Percentiles rank a stretch among this genome's conserved stretches.
Evolutionary conservation across 108 stramenopile species (phyloP).

Genomic region (Thalassiosira profunda): DNA sequence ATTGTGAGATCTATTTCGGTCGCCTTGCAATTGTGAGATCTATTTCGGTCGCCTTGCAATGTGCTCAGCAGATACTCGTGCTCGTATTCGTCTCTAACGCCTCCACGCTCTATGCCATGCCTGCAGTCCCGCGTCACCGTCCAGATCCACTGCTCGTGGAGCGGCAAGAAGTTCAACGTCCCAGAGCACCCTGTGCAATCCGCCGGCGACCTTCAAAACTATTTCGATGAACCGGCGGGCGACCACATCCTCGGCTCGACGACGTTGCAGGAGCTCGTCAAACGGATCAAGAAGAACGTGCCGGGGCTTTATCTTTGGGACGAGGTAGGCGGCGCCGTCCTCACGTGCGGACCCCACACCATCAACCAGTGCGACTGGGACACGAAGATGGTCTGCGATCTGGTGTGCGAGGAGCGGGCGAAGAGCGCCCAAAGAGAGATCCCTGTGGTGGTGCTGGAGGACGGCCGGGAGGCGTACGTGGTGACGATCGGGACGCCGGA

Average conservation of each 20-base stretch:
- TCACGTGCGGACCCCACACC: slow-evolving; percentile 20
- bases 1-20: too few species aligned
- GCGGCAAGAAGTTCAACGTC: slow-evolving; percentile 19
- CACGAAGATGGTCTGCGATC: slow-evolving; percentile 24
- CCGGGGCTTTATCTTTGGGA: slow-evolving; percentile 35
- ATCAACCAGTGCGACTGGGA: slow-evolving; percentile 23
- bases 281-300: slow-evolving; percentile 17
- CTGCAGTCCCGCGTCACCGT: too few species aligned
- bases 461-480: slow-evolving; percentile 32
- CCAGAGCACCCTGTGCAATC: slow-evolving; percentile 2
- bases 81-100: too few species aligned
- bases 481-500: slow-evolving; percentile 27
- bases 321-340: slow-evolving; percentile 22
- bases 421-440: not conserved
- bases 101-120: too few species aligned
- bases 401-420: slow-evolving; percentile 5
- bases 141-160: slow-evolving; percentile 25
- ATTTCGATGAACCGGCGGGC: slow-evolving; percentile 17
- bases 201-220: not conserved
- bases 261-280: slow-evolving; percentile 12
- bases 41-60: too few species aligned
- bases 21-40: too few species aligned
- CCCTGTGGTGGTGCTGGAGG: slow-evolving; percentile 11
- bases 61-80: too few species aligned
- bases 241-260: slow-evolving; percentile 27